Base-by-base conservation (phyloP, 257 asterid genomes). In the Fraxinus americana region DNA sequence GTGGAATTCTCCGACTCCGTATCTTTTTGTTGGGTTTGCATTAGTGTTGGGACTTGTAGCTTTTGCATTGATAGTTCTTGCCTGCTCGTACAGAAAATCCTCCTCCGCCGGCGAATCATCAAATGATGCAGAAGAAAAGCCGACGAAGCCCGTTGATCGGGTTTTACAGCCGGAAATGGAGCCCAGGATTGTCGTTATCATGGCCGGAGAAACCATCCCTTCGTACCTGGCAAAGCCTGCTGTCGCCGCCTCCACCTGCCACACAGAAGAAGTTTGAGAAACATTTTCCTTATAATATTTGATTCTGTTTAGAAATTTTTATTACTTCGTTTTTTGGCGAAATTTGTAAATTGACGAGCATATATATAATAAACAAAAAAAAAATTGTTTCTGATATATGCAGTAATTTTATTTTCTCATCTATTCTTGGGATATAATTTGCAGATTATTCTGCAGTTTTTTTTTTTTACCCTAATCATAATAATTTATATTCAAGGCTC, bases 161-260 rank as follows among this genome's bases (percentile, higher is more conserved):
- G 74, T 38, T 10, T 25, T 81, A 45, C 74, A 41, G 63, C 87
- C 77, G 19, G 89, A 85, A 52, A 85, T 80, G 88, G 92, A 89
- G 84, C 85, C 88, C 2, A 77, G 70, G 74, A 75, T 86, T 12
- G 92, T 85, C 27, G 92, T 89, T 6, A 89, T 87, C 74, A 89
- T 89, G 92, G 90, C 92, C 35, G 92, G 90, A 78, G 85, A 86
- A 45, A 68, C 77, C 34, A 85, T 72, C 66, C 92, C 90, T 41
- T 83, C 86, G 27, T 74, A 75, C 75, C 76, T 86, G 73, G 92
- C 90, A 1, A 86, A 71, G 57, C 88, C 88, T 1, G 12, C 72
- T 38, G 52, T 75, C 52, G 67, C 75, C 39, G 65, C 78, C 36
- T 50, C 72, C 75, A 29, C 59, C 54, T 29, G 57, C 50, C 50